These are phyloP conservation scores for Craterostigma plantagineum DNA, from an alignment of 257 asterid genomes.

Conservation along the genomic window DNA sequence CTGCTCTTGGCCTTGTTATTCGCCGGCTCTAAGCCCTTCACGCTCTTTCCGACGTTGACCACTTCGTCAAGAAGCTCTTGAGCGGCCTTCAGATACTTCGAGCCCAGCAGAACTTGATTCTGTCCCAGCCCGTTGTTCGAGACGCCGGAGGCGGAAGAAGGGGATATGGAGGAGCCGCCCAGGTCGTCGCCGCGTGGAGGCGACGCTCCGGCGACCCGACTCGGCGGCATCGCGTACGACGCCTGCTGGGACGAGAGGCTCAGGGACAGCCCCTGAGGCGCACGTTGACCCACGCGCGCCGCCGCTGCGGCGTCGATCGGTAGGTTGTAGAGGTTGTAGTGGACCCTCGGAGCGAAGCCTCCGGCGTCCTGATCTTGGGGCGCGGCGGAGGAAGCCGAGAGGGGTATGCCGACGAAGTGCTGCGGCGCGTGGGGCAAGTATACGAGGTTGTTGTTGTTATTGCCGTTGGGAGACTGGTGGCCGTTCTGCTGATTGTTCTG, in stretches of 20 bases:
- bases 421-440: constrained; percentile 50
- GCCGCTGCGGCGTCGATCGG: constrained; percentile 19
- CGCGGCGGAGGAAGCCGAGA: constrained; percentile 18
- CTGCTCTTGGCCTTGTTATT: constrained; percentile 5
- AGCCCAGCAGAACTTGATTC: constrained; percentile 34
- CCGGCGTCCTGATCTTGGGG: constrained; percentile 20
- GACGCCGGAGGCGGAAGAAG: constrained; percentile 61
- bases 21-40: constrained; percentile 11
- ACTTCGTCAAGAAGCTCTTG: constrained; percentile 95
- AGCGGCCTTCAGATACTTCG: constrained; percentile 73
- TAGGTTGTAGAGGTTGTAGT: constrained; percentile 41
- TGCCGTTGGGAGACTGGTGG: constrained; percentile 52
- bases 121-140: constrained; percentile 44
- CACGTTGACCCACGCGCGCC: constrained; percentile 74
- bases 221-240: constrained; percentile 17
- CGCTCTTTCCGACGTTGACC: constrained; percentile 64
- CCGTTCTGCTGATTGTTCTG: constrained; percentile 13
- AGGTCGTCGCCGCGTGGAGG: constrained; percentile 44
- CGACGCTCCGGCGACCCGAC: constrained; percentile 34
- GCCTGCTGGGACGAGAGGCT: constrained; percentile 66
- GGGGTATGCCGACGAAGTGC: constrained; percentile 65
- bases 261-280: constrained; percentile 55
- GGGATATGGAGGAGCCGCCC: constrained; percentile 10
- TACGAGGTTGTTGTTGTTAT: constrained; percentile 14
- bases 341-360: constrained; percentile 24